These are phyloP conservation scores for Chrysosporium queenslandicum DNA, from an alignment of 2,329 filamentous ascomycete genomes.

Conservation along the genomic window DNA sequence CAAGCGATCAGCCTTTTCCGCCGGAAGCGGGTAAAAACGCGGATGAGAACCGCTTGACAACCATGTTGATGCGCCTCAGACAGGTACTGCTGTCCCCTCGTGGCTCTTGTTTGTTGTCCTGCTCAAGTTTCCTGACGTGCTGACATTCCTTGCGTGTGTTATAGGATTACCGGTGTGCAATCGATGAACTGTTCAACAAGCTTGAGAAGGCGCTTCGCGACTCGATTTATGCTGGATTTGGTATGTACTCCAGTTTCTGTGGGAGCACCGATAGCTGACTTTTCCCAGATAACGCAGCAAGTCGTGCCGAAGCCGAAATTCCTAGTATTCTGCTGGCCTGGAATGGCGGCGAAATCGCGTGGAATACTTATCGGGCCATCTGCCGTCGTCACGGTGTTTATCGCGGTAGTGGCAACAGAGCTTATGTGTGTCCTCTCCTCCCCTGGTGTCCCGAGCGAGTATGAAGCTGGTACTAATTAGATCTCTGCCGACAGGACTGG, in stretches of 20 bases:
- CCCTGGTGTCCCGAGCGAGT: neutral
- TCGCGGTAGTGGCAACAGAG: constrained; percentile 28
- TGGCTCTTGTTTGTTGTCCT: neutral
- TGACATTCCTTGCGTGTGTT: neutral
- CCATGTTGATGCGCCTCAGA: neutral
- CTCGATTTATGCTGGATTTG: neutral
- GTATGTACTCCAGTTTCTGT: neutral
- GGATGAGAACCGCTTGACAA: neutral
- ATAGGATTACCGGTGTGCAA: neutral
- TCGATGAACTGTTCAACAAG: neutral
- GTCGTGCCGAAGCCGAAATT: neutral
- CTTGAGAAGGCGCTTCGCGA: neutral
- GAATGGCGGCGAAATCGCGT: constrained; percentile 35
- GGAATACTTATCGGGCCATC: constrained; percentile 48
- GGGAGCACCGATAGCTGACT: neutral
- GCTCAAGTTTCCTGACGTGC: no score
- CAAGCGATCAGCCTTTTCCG: neutral
- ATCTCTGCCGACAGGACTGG: constrained; percentile 9
- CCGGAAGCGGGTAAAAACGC: neutral
- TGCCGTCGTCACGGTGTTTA: constrained; percentile 44
- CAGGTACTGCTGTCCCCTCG: neutral
- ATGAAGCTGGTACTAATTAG: neutral
- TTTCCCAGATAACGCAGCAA: neutral
- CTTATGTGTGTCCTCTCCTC: constrained; percentile 15
- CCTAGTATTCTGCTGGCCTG: neutral